Evolutionary conservation across 2,329 filamentous ascomycete species (phyloP), one percentile per base, ranked within the genome.

Genomic region (Calonectria henricotiae): DNA sequence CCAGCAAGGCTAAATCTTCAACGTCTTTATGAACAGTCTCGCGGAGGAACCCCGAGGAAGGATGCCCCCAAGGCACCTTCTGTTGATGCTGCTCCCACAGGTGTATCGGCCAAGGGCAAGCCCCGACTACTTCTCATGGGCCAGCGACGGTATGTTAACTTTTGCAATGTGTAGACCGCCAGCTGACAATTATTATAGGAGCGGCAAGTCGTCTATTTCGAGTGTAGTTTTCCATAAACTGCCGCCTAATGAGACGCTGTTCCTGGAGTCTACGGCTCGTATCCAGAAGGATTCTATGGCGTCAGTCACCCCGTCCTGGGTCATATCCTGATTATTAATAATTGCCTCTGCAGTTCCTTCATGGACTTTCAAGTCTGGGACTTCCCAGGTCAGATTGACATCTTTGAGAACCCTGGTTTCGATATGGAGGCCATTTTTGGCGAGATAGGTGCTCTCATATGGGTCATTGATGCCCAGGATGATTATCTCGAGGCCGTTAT

Each of bases 331-430:
- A 5, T 32, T 43, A 20, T 67, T 78, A 39, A 73, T 54, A 47
- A 6, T 7, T 43, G 35, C 4, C 13, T 55, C 3, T 49, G 20
- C 69, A 98, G 95, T 76, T 98, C 96, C 3, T 98, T 99, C 81
- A 98, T 98, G 95, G 96, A 98, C 80, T 98, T 98, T 76, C 96
- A 98, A 83, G 94, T 98, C 58, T 98, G 95, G 94, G 96, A 99
- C 80, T 95, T 99, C 68, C 96, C 96, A 2, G 95, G 96, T 27
- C 95, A 98, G 83, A 90, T 98, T 74, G 94, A 98, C 83, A 86
- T 90, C 67, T 97, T 97, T 78, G 92, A 97, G 70, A 94, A 96
- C 78, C 92, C 94, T 4, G 92, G 91, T 58, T 97, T 97, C 78
- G 95, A 98, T 80, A 92, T 96, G 72, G 94, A 97, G 77, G 92